Base-by-base conservation (phyloP, 1,284 basidiomycete species). In the Puccinia polysora region DNA sequence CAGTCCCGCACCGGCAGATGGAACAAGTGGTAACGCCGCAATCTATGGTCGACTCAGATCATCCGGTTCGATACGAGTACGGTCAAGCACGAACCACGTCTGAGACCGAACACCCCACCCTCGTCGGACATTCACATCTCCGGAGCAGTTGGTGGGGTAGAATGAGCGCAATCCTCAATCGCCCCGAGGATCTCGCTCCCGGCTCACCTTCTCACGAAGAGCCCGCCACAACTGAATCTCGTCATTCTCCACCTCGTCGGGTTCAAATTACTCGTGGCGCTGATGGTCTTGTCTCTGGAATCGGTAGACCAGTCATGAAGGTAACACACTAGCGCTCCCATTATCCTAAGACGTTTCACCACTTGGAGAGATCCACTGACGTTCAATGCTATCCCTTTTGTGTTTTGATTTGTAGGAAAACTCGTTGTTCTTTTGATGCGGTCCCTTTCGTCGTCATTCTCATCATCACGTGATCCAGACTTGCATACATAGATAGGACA, bases 281-380 rank as follows among this genome's bases (percentile, higher is more conserved):
- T 55, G 64, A 67, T 67, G 64, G 64, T 1, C 32, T 56, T 25
- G 64, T 67, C 25, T 67, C 64, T 10, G 64, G 64, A 18, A 56
- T 67, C 25, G 64, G 64, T 12, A 30, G 64, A n/a, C 64, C 50
- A 4, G 64, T 67, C 3, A 55, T 67, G 50, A 67, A 28, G 50
- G 64, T 67, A 10, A 5, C 49, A 25, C 23, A 10, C 38, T 20
- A 6, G 10, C 23, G 18, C 0, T 30, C 28, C 7, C 45, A 12
- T 20, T 53, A 15, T 53, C n/a, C 10, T 30, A n/a, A n/a, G n/a
- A n/a, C n/a, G n/a, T n/a, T n/a, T n/a, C n/a, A n/a, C n/a, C n/a
- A n/a, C n/a, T n/a, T n/a, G n/a, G n/a, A n/a, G n/a, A n/a, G n/a
- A n/a, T n/a, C n/a, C n/a, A n/a, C 14, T 12, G 25, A 23, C 6